Conservation (phyloP, 768 basidiomycete genomes). For the Solioccasus polychromus region DNA sequence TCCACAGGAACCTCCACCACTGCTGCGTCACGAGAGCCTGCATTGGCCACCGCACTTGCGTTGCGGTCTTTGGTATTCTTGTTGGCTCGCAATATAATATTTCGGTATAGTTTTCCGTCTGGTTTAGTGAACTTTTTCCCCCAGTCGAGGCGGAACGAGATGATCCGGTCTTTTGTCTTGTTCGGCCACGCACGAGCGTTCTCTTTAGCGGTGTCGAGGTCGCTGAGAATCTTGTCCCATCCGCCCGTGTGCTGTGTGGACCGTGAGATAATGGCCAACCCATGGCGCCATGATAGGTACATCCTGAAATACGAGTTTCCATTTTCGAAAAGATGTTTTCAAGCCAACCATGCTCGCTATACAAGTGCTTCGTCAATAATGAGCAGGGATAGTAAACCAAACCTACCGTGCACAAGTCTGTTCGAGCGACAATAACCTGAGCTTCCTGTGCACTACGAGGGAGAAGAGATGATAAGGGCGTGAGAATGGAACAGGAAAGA, state of each 20-base stretch:
- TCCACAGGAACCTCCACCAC: background rate
- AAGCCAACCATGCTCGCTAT: background rate
- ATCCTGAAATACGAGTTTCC: background rate
- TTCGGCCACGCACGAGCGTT: background rate
- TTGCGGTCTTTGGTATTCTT: background rate
- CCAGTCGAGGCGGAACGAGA: background rate
- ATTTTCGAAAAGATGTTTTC: background rate
- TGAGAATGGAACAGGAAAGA: background rate
- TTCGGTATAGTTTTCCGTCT: background rate
- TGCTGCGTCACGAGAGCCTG: background rate
- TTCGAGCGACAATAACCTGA: background rate
- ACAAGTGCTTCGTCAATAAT: background rate
- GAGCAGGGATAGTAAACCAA: background rate
- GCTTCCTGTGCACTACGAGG: background rate
- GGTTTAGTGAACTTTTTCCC: background rate
- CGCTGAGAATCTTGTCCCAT: background rate
- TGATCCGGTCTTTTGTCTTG: background rate
- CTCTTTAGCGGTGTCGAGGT: background rate
- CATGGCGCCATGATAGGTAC: background rate
- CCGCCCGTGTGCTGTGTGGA: background rate
- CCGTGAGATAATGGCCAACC: background rate
- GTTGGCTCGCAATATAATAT: background rate
- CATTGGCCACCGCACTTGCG: background rate
- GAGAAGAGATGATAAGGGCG: background rate
- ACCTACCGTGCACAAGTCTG: background rate